phyloP scores from a whole-genome alignment of 2,329 filamentous ascomycete species.

The Diatrype stigma region DNA sequence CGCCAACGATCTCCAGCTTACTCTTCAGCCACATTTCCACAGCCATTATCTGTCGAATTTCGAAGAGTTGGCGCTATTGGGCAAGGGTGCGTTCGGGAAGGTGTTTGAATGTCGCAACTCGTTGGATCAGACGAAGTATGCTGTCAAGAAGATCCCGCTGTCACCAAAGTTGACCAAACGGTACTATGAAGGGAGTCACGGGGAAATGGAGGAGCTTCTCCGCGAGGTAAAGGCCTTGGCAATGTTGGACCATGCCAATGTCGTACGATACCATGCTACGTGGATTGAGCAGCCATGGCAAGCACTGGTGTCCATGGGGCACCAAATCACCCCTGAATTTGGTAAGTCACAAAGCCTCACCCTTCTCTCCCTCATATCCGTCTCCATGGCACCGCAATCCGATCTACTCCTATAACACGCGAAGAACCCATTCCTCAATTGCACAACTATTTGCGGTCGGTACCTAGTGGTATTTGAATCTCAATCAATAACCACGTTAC shows the following conservation, averaged over 20 bases:
- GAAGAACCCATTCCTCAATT: too few species aligned
- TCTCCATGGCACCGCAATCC: neutral
- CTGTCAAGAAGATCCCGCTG: constrained; percentile 29
- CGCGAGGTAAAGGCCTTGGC: constrained; percentile 28
- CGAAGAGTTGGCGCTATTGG: constrained; percentile 23
- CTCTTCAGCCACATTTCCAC: constrained; percentile 8
- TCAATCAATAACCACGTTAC: neutral
- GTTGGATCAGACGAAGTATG: constrained; percentile 26
- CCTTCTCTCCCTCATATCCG: neutral
- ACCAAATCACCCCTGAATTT: constrained; percentile 21
- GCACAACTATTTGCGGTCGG: too few species aligned
- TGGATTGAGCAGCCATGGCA: constrained; percentile 28
- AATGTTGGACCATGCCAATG: constrained; percentile 27
- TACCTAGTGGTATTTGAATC: too few species aligned
- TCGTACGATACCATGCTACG: constrained; percentile 28
- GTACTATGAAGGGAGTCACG: constrained; percentile 25
- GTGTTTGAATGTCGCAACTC: constrained; percentile 27
- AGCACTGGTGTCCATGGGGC: constrained; percentile 17
- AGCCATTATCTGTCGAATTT: constrained; percentile 28
- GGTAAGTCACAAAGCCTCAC: constrained; percentile 44
- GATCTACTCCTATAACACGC: neutral
- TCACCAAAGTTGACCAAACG: constrained; percentile 21
- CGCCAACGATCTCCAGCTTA: constrained; percentile 19
- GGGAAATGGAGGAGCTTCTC: constrained; percentile 25
- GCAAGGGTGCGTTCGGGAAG: constrained; percentile 29